Evolutionary conservation across 2,329 filamentous ascomycete genomes (phyloP).

Genomic region (Exophiala xenobiotica): DNA sequence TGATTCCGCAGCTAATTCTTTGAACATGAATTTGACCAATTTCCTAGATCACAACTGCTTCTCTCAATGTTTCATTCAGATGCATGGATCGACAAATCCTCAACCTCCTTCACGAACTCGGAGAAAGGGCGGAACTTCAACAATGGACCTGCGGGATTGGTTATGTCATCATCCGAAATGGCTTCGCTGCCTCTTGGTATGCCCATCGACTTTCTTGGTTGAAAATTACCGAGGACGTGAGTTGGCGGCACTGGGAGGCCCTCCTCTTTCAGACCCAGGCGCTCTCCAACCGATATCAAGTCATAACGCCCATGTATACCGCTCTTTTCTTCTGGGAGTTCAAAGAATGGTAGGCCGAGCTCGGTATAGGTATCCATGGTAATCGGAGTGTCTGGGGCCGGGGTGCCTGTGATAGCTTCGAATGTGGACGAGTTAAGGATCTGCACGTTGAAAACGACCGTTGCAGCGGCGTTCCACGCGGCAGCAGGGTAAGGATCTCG

Average conservation of each 20-base stretch:
- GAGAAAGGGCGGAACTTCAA: not conserved
- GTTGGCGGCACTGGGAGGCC: not conserved
- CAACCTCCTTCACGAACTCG: not conserved
- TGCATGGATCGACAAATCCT: too few relatives aligned
- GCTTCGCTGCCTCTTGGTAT: not conserved
- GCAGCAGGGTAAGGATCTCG: not conserved
- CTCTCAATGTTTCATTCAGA: too few relatives aligned
- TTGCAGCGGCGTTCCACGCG: conserved; percentile 35
- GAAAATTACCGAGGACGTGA: not conserved
- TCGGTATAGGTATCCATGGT: conserved; percentile 36
- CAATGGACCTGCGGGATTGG: not conserved
- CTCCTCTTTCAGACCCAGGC: not conserved
- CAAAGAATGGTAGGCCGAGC: conserved; percentile 41
- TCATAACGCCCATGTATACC: not conserved
- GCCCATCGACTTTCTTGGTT: not conserved
- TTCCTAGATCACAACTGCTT: not conserved
- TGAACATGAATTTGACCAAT: not conserved
- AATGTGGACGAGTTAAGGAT: conserved; percentile 26
- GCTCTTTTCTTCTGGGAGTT: conserved; percentile 24
- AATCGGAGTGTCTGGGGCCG: conserved; percentile 39
- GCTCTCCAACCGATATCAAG: not conserved
- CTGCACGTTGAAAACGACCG: conserved; percentile 31
- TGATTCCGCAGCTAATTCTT: too few relatives aligned
- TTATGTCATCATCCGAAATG: not conserved
- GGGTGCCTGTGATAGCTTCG: conserved; percentile 29